Evolutionary conservation across 2,329 filamentous ascomycete species (phyloP), one percentile per base, ranked within the genome.

Genomic region (Diaporthe vexans): DNA sequence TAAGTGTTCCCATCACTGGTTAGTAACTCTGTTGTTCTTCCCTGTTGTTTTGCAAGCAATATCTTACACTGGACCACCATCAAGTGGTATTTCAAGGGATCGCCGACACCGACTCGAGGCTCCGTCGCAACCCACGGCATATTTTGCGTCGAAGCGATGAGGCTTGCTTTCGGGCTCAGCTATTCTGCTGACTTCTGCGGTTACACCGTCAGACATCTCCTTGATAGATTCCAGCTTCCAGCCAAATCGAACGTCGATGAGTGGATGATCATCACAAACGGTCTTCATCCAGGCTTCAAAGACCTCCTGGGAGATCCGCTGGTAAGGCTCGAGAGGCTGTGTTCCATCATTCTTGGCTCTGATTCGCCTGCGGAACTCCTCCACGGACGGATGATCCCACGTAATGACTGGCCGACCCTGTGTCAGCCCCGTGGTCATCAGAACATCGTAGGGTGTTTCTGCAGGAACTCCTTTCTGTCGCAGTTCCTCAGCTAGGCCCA

Each of bases 271-370:
- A 3, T 77, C 69, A 58, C 78, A 77, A 10, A 77, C 71, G 6
- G 54, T 71, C 26, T 80, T 80, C 52, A 85, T 76, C 80, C 80
- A 85, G 4, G 76, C 76, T 37, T 84, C 81, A 24, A 85, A 80
- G 11, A 82, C 75, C 29, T 79, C 78, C 68, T 82, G 81, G 29
- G 82, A 83, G 37, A 79, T 77, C n/a, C 82, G 72, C 73, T 82
- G 81, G 40, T 78, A 77, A 0, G 82, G 79, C 71, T 84, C 82
- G 2, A 75, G 72, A 9, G 82, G 79, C 68, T 78, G 74, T 4
- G 77, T 76, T 3, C 83, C 83, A 72, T 84, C 81, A 71, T 84
- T 83, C 5, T 77, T 68, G 4, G 73, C 29, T 71, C 13, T 61
- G 57, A 80, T 82, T 21, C 15, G 76, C 72, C 6, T 73, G 40